Conservation (phyloP, 257 asterid genomes). For the Salvia rosmarinus region DNA sequence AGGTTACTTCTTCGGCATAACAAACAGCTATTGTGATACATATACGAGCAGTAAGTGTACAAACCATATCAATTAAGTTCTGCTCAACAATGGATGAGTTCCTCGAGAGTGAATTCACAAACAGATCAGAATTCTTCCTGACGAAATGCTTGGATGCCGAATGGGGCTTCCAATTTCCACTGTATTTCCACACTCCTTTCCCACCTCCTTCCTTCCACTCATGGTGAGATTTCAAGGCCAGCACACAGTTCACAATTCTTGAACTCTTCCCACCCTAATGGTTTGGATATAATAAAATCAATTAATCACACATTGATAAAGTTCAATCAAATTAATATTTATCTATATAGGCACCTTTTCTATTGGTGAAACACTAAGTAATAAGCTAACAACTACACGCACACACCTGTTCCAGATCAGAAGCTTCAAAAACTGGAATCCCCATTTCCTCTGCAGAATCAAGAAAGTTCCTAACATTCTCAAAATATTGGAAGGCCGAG, state of each 20-base stretch:
- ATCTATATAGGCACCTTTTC: neutral
- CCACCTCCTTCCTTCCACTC: slow-evolving; percentile 86
- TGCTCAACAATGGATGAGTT: slow-evolving; percentile 51
- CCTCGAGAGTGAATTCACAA: slow-evolving; percentile 65
- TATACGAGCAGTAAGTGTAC: slow-evolving; percentile 34
- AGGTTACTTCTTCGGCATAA: slow-evolving; percentile 27
- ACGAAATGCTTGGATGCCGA: slow-evolving; percentile 58
- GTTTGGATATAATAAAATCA: neutral
- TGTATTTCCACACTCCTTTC: slow-evolving; percentile 61
- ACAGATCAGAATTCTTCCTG: slow-evolving; percentile 60
- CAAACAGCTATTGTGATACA: neutral
- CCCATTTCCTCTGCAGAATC: slow-evolving; percentile 70
- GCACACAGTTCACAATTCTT: slow-evolving; percentile 73
- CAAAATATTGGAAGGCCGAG: slow-evolving; percentile 80
- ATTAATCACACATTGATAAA: neutral
- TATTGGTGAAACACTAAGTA: neutral
- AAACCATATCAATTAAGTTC: slow-evolving; percentile 53
- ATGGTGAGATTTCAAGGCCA: slow-evolving; percentile 74
- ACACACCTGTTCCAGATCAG: slow-evolving; percentile 77
- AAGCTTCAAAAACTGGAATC: slow-evolving; percentile 81
- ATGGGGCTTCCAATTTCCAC: slow-evolving; percentile 63
- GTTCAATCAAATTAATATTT: neutral
- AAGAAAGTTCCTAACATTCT: slow-evolving; percentile 81
- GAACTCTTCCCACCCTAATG: slow-evolving; percentile 81
- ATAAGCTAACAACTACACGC: slow-evolving; percentile 9